phyloP scores from a whole-genome alignment of 23 red algal genomes.

The Agarophyton chilense region DNA sequence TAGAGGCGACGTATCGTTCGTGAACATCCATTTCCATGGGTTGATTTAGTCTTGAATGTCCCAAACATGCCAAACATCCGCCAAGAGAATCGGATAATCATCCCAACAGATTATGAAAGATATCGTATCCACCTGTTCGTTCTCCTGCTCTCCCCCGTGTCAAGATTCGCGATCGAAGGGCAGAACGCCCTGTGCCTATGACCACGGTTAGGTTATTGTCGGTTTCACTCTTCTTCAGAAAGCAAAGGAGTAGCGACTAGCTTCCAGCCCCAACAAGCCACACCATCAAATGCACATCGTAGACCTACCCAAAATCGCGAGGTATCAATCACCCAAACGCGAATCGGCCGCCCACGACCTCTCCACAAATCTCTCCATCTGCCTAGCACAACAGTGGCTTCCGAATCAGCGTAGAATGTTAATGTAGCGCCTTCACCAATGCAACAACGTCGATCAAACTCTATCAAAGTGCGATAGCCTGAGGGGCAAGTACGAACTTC shows the following conservation, averaged over 20 bases:
- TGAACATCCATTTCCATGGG: too few species aligned
- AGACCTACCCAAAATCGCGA: conserved; percentile 48
- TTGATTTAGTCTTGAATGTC: too few species aligned
- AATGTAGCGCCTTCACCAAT: conserved; percentile 40
- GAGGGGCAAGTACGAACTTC: conserved; percentile 3
- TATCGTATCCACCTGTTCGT: background rate
- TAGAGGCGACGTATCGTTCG: background rate
- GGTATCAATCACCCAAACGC: conserved; percentile 33
- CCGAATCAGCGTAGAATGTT: conserved; percentile 43
- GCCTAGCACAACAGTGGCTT: conserved; percentile 29
- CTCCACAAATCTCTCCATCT: conserved; percentile 52
- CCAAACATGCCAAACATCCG: too few species aligned
- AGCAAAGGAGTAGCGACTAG: conserved; percentile 51
- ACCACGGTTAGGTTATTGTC: background rate
- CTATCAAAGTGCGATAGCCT: conserved; percentile 24
- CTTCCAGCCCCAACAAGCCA: conserved; percentile 61
- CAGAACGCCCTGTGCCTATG: background rate
- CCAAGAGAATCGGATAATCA: too few species aligned
- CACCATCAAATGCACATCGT: conserved; percentile 27
- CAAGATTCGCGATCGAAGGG: too few species aligned
- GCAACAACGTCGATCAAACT: conserved; percentile 50
- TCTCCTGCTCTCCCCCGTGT: background rate
- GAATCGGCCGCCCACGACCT: conserved; percentile 24
- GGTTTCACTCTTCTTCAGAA: conserved; percentile 4
- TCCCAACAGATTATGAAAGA: too few species aligned